Base-by-base conservation (phyloP, 768 basidiomycete genomes). In the Chalciporus piperatus region DNA sequence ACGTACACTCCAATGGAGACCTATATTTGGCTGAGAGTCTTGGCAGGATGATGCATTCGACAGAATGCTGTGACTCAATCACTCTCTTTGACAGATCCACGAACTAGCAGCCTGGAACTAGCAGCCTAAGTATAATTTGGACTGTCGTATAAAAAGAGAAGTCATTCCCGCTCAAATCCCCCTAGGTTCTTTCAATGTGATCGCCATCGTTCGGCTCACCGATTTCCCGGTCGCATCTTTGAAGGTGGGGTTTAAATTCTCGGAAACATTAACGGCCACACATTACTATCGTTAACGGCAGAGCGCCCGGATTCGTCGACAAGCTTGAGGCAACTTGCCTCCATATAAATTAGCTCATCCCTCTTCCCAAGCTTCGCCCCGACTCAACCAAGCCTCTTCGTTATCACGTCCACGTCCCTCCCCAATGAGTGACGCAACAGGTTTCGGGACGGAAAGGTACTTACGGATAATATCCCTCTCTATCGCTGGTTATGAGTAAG, bases 401-500 rank as follows among this genome's bases (percentile, higher is more conserved):
- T 19, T 23, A 41, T 7, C 17, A 12, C 32, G 32, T 32, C 32
- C 32, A 32, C 32, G 13, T 32, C 32, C 35, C 22, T 13, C 35
- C 11, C 40, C 38, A 35, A 63, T 63, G 58, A 33, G 41, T 33
- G 44, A 61, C 64, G 13, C 33, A 33, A 11, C 33, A 11, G 58
- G 64, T 1, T 17, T 52, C 37, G 61, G 60, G 22, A 55, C 69
- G 13, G 64, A 68, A 59, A 59, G 51, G 45, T 71, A 69, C 52
- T 51, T 74, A 46, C 68, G 73, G 30, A 56, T 72, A 45, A 57
- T 64, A 37, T 68, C 73, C 14, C 50, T 74, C 47, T 67, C 74
- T 8, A 67, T 74, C 44, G 71, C 70, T 14, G 59, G 59, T 28
- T 74, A 74, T 48, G 73, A 74, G 73, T 74, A 13, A 42, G 73